Evolutionary conservation across 2,329 filamentous ascomycete genomes (phyloP), one percentile per base, ranked within the genome.

Genomic region (Myriosclerotinia curreyana): DNA sequence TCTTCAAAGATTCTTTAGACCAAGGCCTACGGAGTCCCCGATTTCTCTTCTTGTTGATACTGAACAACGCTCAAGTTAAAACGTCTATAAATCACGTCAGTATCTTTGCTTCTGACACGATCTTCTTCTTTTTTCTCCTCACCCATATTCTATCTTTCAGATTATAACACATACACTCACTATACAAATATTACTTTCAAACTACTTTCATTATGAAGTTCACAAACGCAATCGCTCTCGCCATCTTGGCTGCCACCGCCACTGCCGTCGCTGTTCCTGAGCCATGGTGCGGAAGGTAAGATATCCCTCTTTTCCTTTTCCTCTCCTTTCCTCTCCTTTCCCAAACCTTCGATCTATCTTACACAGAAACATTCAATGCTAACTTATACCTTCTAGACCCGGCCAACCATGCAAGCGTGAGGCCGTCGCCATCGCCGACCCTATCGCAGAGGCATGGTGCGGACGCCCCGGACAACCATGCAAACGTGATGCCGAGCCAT

Each of bases 161-260:
- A 62, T 55, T 48, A 46, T 22, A 54, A 48, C 6, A 54, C 28
- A 5, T 17, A 62, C 49, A 56, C 25, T 46, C 50, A 62, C 25
- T 52, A 46, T n/a, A 46, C n/a, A 12, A 3, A 34, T 36, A 22
- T 31, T 3, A 25, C n/a, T 5, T 54, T 59, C 38, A 44, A n/a
- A 40, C 61, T 59, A 46, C 61, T 36, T 55, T 50, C 44, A 59
- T 22, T 38, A 66, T 66, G 65, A 66, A 65, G 53, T 55, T 65
- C 53, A 64, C 64, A 50, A 54, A 40, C 60, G 36, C 62, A 48
- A 50, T 66, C 28, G 54, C 44, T 28, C 34, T 65, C 38, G 50
- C 59, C 7, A 56, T 66, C 44, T 42, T 66, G 38, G 62, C 65
- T 25, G 62, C 65, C 34, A 60, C 56, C 20, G 62, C 62, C 17